These are phyloP conservation scores for Erodium moschatum DNA, from an alignment of 441 rosid species.

Conservation along the genomic window DNA sequence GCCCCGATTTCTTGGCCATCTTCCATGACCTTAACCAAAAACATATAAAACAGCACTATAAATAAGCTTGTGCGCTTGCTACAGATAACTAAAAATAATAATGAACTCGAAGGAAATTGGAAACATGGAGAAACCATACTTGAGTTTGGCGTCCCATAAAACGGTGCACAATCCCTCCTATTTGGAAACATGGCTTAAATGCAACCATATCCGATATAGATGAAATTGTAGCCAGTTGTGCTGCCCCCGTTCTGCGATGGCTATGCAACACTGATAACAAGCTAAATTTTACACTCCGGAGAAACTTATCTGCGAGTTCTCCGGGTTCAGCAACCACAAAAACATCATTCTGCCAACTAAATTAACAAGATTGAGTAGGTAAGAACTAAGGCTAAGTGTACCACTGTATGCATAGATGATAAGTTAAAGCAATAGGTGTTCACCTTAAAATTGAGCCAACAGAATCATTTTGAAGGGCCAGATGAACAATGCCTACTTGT, in stretches of 20 bases:
- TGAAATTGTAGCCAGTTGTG: slow-evolving; percentile 53
- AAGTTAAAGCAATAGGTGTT: slow-evolving; percentile 15
- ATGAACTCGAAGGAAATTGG: slow-evolving; percentile 11
- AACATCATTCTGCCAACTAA: slow-evolving; percentile 92
- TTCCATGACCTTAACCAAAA: slow-evolving; percentile 66
- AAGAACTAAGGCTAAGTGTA: slow-evolving; percentile 20
- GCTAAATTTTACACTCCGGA: slow-evolving; percentile 73
- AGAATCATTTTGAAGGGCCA: slow-evolving; percentile 80
- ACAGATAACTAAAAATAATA: slow-evolving; percentile 11
- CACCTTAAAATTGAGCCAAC: slow-evolving; percentile 77
- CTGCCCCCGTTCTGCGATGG: slow-evolving; percentile 42
- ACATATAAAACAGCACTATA: slow-evolving; percentile 21
- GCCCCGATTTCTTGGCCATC: slow-evolving; percentile 89
- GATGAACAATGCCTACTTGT: slow-evolving; percentile 85
- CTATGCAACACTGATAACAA: slow-evolving; percentile 49
- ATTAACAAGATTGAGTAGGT: slow-evolving; percentile 25
- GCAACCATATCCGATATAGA: slow-evolving; percentile 65
- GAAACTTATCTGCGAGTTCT: slow-evolving; percentile 77
- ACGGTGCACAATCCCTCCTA: slow-evolving; percentile 25
- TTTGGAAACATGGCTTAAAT: slow-evolving; percentile 60
- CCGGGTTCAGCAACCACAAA: slow-evolving; percentile 99
- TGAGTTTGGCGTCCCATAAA: slow-evolving; percentile 32
- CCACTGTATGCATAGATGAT: slow-evolving; percentile 11
- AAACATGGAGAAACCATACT: slow-evolving; percentile 27
- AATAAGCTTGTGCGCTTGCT: not conserved